Evolutionary conservation across 140 eudicot species (phyloP).

Genomic region (Ambrosia hybrid): DNA sequence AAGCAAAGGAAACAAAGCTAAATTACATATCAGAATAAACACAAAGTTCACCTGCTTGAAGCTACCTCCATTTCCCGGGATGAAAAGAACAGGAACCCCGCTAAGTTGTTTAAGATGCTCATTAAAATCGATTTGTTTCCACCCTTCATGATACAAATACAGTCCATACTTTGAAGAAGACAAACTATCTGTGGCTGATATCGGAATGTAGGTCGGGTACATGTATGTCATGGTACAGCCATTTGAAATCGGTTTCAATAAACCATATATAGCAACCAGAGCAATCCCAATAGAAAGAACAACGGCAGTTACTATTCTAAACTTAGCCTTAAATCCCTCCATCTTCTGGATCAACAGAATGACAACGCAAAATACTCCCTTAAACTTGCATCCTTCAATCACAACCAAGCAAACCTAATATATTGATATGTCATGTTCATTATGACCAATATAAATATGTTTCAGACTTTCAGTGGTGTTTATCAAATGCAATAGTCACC

Average conservation of each 20-base stretch:
- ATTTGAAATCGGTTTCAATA: slow-evolving; percentile 64
- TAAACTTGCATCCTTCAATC: slow-evolving; percentile 37
- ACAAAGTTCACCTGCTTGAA: slow-evolving; percentile 81
- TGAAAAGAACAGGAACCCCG: slow-evolving; percentile 91
- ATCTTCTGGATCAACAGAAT: slow-evolving; percentile 35
- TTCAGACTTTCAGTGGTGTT: background rate
- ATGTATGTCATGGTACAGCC: slow-evolving; percentile 96
- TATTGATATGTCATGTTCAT: slow-evolving; percentile 1
- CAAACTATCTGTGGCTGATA: slow-evolving; percentile 50
- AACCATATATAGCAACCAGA: slow-evolving; percentile 48
- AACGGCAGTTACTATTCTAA: slow-evolving; percentile 43
- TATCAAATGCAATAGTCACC: too few species aligned
- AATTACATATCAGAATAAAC: background rate
- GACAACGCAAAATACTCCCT: slow-evolving; percentile 14
- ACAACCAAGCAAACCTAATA: slow-evolving; percentile 23
- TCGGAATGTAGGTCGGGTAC: slow-evolving; percentile 94
- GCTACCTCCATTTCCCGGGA: slow-evolving; percentile 99
- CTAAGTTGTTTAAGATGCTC: slow-evolving; percentile 76
- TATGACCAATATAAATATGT: slow-evolving; percentile 14
- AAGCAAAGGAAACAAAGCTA: slow-evolving; percentile 16
- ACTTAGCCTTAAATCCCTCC: slow-evolving; percentile 49
- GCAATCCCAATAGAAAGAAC: slow-evolving; percentile 45
- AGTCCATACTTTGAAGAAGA: slow-evolving; percentile 68
- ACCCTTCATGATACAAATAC: slow-evolving; percentile 92
- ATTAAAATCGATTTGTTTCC: slow-evolving; percentile 75